Evolutionary conservation across 2,329 filamentous ascomycete genomes (phyloP).

Genomic region (Aspergillus sp.): DNA sequence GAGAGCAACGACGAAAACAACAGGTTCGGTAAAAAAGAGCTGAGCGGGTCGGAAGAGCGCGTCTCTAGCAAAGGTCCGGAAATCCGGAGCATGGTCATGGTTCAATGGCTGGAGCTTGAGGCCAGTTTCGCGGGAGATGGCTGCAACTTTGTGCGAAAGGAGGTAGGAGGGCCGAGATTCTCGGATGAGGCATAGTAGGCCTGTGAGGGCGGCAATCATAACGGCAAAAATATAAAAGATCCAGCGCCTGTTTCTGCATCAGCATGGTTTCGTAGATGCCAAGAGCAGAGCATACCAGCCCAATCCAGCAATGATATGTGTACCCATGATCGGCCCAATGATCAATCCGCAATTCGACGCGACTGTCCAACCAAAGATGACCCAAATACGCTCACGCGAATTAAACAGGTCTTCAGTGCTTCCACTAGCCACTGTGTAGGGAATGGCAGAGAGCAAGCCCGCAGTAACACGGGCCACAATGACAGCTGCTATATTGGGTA

Average conservation of each 20-base stretch:
- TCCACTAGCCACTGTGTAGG: slow-evolving; percentile 42
- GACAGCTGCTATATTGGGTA: slow-evolving; percentile 30
- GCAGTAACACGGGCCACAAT: slow-evolving; percentile 39
- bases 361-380: slow-evolving; percentile 41
- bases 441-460: slow-evolving; percentile 43
- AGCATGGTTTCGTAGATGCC: not conserved
- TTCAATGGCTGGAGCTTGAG: slow-evolving; percentile 23
- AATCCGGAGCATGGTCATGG: slow-evolving; percentile 31
- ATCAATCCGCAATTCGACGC: slow-evolving; percentile 39
- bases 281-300: slow-evolving; percentile 27
- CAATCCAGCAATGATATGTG: slow-evolving; percentile 32
- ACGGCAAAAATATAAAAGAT: slow-evolving; percentile 40
- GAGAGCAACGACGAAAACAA: slow-evolving; percentile 37
- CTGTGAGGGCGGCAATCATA: slow-evolving; percentile 26
- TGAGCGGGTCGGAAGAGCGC: slow-evolving; percentile 34
- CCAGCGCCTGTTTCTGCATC: slow-evolving; percentile 34
- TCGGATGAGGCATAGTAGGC: slow-evolving; percentile 32
- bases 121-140: slow-evolving; percentile 17
- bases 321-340: slow-evolving; percentile 40
- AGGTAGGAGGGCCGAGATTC: slow-evolving; percentile 43
- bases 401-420: slow-evolving; percentile 48
- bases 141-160: slow-evolving; percentile 28
- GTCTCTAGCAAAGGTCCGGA: slow-evolving; percentile 29
- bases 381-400: slow-evolving; percentile 40
- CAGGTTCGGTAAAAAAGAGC: slow-evolving; percentile 41